Evolutionary conservation across 495 filamentous ascomycete species (phyloP).

Genomic region (Lophium mytilinum): DNA sequence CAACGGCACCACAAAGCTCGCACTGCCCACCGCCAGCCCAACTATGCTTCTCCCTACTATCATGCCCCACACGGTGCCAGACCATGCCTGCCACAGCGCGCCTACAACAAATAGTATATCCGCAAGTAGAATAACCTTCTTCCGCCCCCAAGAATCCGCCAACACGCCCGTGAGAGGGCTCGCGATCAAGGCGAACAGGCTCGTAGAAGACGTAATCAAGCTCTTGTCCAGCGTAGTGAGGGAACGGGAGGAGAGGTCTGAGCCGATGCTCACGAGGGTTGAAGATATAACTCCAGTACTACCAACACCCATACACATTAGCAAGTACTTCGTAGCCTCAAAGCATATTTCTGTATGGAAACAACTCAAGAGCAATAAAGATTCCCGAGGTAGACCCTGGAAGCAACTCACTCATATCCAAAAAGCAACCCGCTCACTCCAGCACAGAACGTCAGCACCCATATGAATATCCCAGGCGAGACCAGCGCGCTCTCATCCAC

Average conservation of each 20-base stretch:
- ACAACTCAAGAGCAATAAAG: too few relatives aligned
- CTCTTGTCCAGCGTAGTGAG: conserved; percentile 74
- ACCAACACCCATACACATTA: neutral
- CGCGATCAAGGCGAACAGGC: conserved; percentile 67
- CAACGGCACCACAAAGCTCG: conserved; percentile 75
- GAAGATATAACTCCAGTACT: conserved; percentile 90
- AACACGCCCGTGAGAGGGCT: conserved; percentile 68
- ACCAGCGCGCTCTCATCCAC: conserved; percentile 13
- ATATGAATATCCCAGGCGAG: conserved; percentile 44
- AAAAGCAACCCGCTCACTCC: conserved; percentile 82
- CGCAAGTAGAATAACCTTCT: conserved; percentile 67
- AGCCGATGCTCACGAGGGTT: conserved; percentile 70
- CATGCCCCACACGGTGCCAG: conserved; percentile 60
- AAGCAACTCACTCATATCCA: conserved; percentile 58
- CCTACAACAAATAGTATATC: conserved; percentile 71
- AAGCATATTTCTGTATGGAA: neutral
- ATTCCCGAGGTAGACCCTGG: neutral
- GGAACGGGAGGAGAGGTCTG: conserved; percentile 58
- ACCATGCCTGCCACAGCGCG: conserved; percentile 60
- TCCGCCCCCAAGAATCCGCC: conserved; percentile 68
- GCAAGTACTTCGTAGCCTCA: conserved; percentile 1
- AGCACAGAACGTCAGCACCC: conserved; percentile 69
- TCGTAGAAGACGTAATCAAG: conserved; percentile 74
- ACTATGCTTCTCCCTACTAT: conserved; percentile 71
- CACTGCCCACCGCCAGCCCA: conserved; percentile 73